Evolutionary conservation across 2,329 filamentous ascomycete genomes (phyloP).

Genomic region (Pezicula neosporulosa): DNA sequence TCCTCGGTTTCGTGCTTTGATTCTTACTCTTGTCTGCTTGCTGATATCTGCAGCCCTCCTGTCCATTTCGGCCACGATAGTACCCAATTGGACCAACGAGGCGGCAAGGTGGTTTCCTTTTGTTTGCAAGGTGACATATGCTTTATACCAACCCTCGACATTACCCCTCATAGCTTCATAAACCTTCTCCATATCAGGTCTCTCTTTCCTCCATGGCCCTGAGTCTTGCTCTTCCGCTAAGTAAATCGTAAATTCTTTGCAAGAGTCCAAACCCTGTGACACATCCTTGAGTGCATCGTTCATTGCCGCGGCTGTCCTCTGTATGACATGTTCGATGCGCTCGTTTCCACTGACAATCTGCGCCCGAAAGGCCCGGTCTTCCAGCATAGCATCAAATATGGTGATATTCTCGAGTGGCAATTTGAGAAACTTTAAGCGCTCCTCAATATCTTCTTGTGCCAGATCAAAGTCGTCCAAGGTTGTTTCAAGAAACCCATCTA

Average conservation of each 20-base stretch:
- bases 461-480: constrained; percentile 81
- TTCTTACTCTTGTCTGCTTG: constrained; percentile 68
- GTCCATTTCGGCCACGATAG: constrained; percentile 82
- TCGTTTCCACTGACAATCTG: constrained; percentile 86
- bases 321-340: constrained; percentile 84
- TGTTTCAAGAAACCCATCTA: constrained; percentile 86
- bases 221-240: constrained; percentile 62
- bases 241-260: constrained; percentile 74
- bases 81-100: constrained; percentile 67
- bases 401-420: constrained; percentile 79
- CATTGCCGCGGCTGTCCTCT: constrained; percentile 72
- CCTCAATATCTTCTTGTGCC: constrained; percentile 73
- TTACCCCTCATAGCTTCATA: constrained; percentile 91
- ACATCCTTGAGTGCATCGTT: constrained; percentile 78
- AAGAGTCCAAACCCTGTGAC: constrained; percentile 71
- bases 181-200: constrained; percentile 64
- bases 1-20: not conserved
- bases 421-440: constrained; percentile 75
- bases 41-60: constrained; percentile 80
- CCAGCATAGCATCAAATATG: constrained; percentile 83
- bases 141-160: constrained; percentile 82
- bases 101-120: constrained; percentile 69
- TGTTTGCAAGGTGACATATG: constrained; percentile 71
- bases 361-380: constrained; percentile 76
- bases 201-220: constrained; percentile 55